Evolutionary conservation across 2,329 filamentous ascomycete species (phyloP), one percentile per base, ranked within the genome.

Genomic region (Cadophora sp.): DNA sequence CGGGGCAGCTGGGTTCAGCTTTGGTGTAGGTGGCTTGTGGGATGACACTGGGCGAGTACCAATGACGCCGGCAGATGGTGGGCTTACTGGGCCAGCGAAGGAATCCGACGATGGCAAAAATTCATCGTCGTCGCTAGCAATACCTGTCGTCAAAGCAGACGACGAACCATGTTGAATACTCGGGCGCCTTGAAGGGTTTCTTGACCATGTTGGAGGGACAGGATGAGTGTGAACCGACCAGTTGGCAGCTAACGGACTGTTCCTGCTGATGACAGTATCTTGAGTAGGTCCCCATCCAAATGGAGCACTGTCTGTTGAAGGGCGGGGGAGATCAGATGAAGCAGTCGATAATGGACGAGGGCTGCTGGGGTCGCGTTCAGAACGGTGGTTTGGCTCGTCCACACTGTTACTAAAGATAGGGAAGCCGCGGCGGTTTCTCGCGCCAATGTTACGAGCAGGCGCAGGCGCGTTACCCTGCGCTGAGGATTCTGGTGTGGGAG

Each of bases 1-100:
- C 9, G 94, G 94, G 0, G 95, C 96, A 7, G 92, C 87, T 8
- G 96, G 96, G 74, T 99, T 98, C 33, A 98, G 84, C 73, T 85
- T 84, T 56, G 88, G 74, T 79, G 89, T 82, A 48, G 83, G 75
- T 62, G 80, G 72, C 74, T 78, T 77, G 76, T 89, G 81, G 74
- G 83, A 82, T 14, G 76, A 76, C 20, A 69, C 55, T 14, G 91
- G 93, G 3, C 90, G 89, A 56, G 93, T 96, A 27, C 95, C 95
- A 71, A 98, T 97, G 0, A 90, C 85, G 24, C 88, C 88, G 2
- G 90, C 85, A 53, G 56, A 41, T 63, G 84, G 86, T 6, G 85
- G 84, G 14, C 84, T 83, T 4, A 81, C 80, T 68, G 85, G 81
- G 0, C 83, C 83, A 60, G 86, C 81, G 1, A 85, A 77, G 14